Percentiles rank a stretch among this genome's conserved stretches.
Evolutionary conservation across 495 filamentous ascomycete genomes (phyloP).

Genomic region (Hypoxylon cercidicola): DNA sequence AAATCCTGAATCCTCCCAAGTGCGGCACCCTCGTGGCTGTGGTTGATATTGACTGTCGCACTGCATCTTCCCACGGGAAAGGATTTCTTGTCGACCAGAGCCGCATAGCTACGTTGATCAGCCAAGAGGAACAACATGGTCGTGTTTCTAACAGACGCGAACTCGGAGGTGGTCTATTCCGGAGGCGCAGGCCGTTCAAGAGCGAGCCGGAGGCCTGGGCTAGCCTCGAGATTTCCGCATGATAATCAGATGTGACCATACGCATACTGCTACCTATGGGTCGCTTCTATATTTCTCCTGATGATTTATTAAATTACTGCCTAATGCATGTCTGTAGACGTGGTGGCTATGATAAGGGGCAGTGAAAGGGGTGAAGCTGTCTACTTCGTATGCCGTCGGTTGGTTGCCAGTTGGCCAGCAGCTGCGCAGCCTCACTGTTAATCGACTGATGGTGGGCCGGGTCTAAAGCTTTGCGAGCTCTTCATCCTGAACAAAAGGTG

Average conservation of each 20-base stretch:
- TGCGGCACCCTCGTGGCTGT: background rate
- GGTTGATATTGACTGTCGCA: background rate
- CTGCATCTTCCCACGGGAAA: background rate
- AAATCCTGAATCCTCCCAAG: too few relatives aligned
- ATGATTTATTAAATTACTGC: too few relatives aligned
- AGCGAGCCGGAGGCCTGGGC: background rate
- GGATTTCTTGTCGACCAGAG: constrained; percentile 3
- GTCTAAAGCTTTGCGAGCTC: background rate
- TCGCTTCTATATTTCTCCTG: too few relatives aligned
- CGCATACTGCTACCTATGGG: too few relatives aligned
- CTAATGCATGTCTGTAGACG: too few relatives aligned
- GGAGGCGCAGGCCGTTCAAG: constrained; percentile 13
- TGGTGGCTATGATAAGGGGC: too few relatives aligned
- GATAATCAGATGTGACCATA: too few relatives aligned
- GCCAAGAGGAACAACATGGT: background rate
- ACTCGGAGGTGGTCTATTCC: constrained; percentile 9
- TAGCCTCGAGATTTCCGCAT: too few relatives aligned
- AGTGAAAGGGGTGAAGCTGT: too few relatives aligned
- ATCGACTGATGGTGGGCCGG: constrained; percentile 37
- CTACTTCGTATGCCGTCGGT: background rate
- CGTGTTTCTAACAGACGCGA: constrained; percentile 3
- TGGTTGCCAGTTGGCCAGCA: constrained; percentile 2
- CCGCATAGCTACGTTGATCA: background rate
- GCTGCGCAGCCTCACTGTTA: background rate
- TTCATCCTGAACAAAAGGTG: constrained; percentile 4